Base-by-base conservation (phyloP, 306 rosid genomes). In the Corylus heterophylla region DNA sequence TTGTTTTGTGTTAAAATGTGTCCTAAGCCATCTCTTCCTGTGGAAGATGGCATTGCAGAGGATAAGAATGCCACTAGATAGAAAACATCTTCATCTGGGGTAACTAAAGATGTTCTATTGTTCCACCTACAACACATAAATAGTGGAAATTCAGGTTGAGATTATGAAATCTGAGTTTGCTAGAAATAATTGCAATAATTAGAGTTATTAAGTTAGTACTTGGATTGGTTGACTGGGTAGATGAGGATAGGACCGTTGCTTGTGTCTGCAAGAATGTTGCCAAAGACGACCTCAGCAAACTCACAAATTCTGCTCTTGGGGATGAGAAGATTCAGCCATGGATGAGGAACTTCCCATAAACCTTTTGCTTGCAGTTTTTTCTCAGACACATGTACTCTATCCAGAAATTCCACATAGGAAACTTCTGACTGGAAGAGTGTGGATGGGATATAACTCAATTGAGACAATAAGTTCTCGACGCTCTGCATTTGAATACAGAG, bases 261-360 rank as follows among this genome's bases (percentile, higher is more conserved):
- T 49, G 88, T 79, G 80, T 90, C 86, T 74, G 58, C 78, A 35
- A 93, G 94, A 76, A 91, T 91, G 61, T 91, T 89, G 77, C 97
- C 94, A 75, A 96, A 93, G 42, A 93, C 97, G 71, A 74, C 83
- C 78, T 86, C 66, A 74, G 89, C 87, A 72, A 93, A 93, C 58
- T 74, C 81, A 55, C 84, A 88, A 80, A 93, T 90, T 81, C 85
- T 86, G 85, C 89, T 89, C 59, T 82, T 90, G 17, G 96, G 98
- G 67, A 96, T 72, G 8, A 96, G 81, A 62, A 96, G 88, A 85
- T 96, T 96, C 80, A 96, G 80, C 99, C 99, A 96, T 25, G 99
- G 99, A 73, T 93, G 99, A 62, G 97, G 98, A 86, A 96, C 86
- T 58, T 96, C 97, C 98, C 94, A 93, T 56, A 93, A 83, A 45